A percentile compares a stretch with the other conserved stretches of the same genome.
phyloP scores from a whole-genome alignment of 1,284 basidiomycete species.

The Naganishia sp. region DNA sequence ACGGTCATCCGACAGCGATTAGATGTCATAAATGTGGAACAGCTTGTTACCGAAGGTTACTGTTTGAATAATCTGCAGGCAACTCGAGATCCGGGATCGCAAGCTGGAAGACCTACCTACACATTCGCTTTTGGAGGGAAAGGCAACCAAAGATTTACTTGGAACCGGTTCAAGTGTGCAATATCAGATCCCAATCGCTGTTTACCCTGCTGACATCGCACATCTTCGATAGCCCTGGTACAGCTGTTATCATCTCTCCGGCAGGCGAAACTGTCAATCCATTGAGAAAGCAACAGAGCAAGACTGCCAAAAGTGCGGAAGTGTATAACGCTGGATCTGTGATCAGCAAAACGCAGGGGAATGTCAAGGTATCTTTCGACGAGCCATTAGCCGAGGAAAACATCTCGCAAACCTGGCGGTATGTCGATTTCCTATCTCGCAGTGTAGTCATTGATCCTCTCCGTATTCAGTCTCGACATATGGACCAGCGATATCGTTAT shows the following conservation, averaged over 20 bases:
- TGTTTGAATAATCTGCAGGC: conserved; percentile 65
- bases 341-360: conserved; percentile 53
- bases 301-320: neutral
- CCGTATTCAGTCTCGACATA: conserved; percentile 63
- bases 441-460: neutral
- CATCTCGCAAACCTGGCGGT: conserved; percentile 62
- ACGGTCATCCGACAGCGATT: conserved; percentile 62
- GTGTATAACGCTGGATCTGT: conserved; percentile 50
- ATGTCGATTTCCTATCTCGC: conserved; percentile 30
- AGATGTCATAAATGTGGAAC: conserved; percentile 63
- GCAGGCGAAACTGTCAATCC: conserved; percentile 58
- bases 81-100: conserved; percentile 65
- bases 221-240: conserved; percentile 60
- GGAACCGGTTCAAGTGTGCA: conserved; percentile 66
- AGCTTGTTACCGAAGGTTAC: conserved; percentile 68
- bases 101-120: conserved; percentile 65
- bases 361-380: conserved; percentile 64
- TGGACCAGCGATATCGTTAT: conserved; percentile 68
- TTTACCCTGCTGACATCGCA: conserved; percentile 25
- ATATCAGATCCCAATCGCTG: conserved; percentile 8
- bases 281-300: conserved; percentile 29
- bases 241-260: conserved; percentile 65
- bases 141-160: conserved; percentile 61
- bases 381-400: conserved; percentile 55
- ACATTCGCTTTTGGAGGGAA: conserved; percentile 60